Conservation (phyloP, 176 grass and related monocot genomes). For the Zea mays region DNA sequence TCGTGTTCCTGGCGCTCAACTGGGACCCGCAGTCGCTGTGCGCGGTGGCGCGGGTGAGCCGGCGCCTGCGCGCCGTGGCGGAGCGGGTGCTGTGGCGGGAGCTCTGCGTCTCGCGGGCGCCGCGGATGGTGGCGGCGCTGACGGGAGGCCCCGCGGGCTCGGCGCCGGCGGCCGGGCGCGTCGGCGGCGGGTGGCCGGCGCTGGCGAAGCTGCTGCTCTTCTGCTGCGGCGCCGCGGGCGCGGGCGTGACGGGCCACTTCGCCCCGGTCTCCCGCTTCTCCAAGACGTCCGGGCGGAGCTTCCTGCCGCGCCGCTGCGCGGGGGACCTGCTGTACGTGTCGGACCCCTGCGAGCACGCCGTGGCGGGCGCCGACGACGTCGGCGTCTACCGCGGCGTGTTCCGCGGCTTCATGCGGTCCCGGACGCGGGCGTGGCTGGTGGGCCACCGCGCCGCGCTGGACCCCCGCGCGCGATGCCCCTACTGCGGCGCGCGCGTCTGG, state of each 20-base stretch:
- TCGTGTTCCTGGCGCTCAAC: conserved; percentile 59
- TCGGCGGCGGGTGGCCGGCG: conserved; percentile 71
- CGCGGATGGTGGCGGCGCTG: conserved; percentile 60
- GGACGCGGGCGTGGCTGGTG: conserved; percentile 62
- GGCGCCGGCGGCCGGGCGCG: conserved; percentile 9
- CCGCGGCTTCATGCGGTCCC: conserved; percentile 66
- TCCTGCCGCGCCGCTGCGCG: conserved; percentile 58
- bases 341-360: conserved; percentile 79
- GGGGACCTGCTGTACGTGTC: conserved; percentile 76
- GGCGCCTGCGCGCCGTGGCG: conserved; percentile 56
- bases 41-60: conserved; percentile 59
- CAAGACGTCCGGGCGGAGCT: conserved; percentile 69
- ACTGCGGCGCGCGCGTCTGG: conserved; percentile 76
- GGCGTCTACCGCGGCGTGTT: conserved; percentile 78
- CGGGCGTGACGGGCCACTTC: conserved; percentile 48
- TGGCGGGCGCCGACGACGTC: conserved; percentile 31
- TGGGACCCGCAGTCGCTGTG: conserved; percentile 63
- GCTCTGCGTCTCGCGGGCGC: conserved; percentile 64
- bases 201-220: conserved; percentile 69
- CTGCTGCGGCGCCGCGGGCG: conserved; percentile 55
- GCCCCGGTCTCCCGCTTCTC: conserved; percentile 60
- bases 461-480: conserved; percentile 60
- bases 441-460: conserved; percentile 55
- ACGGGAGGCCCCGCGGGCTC: not conserved
- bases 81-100: conserved; percentile 68